These are phyloP conservation scores for Aspergillus phoenicis DNA, from an alignment of 2,329 filamentous ascomycete genomes.

Conservation along the genomic window DNA sequence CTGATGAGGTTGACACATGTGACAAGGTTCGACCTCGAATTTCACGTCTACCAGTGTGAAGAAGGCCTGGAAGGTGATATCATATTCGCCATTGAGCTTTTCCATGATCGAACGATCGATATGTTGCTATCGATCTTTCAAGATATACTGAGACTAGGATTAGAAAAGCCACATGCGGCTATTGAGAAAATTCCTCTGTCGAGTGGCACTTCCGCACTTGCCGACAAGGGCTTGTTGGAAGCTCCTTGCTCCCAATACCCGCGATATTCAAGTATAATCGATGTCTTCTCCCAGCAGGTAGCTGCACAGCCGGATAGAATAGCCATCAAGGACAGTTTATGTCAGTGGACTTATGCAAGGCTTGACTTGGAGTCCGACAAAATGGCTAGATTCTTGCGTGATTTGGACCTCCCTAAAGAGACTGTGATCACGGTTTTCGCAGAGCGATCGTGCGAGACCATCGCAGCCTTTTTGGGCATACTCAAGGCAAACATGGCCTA, in stretches of 20 bases:
- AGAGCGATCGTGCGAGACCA: constrained; percentile 1
- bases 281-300: constrained; percentile 1
- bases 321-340: not conserved
- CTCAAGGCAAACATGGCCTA: constrained; percentile 9
- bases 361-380: constrained; percentile 6
- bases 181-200: not conserved
- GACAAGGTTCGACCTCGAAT: constrained; percentile 7
- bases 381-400: not conserved
- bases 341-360: not conserved
- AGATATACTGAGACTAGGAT: not conserved
- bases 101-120: not conserved
- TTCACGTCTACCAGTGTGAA: constrained; percentile 5
- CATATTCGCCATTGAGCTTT: not conserved
- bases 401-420: not conserved
- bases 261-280: constrained; percentile 1
- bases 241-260: not conserved
- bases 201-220: not conserved
- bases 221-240: not conserved
- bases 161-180: not conserved
- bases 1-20: not conserved
- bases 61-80: not conserved
- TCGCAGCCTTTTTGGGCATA: constrained; percentile 2
- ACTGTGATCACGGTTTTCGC: not conserved
- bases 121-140: constrained; percentile 4
- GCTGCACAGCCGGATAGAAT: not conserved